Evolutionary conservation across 768 basidiomycete species (phyloP), one percentile per base, ranked within the genome.

Genomic region (Filobasidium wieringae): DNA sequence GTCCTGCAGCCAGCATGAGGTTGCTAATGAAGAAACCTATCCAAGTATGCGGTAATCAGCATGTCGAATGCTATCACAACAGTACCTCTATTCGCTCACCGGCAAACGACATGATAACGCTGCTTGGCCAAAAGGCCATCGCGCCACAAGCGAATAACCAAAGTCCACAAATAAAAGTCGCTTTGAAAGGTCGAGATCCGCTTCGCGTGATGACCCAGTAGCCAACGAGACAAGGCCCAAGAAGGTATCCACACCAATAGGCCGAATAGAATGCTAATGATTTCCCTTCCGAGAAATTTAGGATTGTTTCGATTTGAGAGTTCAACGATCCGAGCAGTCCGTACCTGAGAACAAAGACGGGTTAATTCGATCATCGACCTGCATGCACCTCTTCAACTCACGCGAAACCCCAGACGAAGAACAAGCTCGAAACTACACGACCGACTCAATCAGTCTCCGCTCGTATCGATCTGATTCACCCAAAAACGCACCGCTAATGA

Each of bases 361-460:
- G n/a, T n/a, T n/a, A n/a, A n/a, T n/a, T n/a, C n/a, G n/a, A n/a
- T n/a, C n/a, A n/a, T n/a, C n/a, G n/a, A n/a, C n/a, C n/a, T n/a
- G n/a, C n/a, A n/a, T n/a, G n/a, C n/a, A n/a, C n/a, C n/a, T n/a
- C n/a, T n/a, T n/a, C n/a, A n/a, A n/a, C n/a, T n/a, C n/a, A n/a
- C 2, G 67, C 66, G 59, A 70, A 69, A 8, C 71, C 71, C 71
- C 71, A 72, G 14, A 69, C 39, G 63, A 70, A 65, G 64, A 70
- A 70, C 14, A 72, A 64, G 45, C 55, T 65, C 7, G 67, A 66
- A 3, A 68, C 69, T 66, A 57, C 27, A 5, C 47, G 33, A 8
- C 15, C 39, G 7, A n/a, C 22, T 1, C 34, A 19, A 52, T 15
- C 1, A 24, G 9, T 19, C 9, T 22, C 29, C 7, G 33, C 12